Evolutionary conservation across 176 grass and related monocot genomes (phyloP), one percentile per base, ranked within the genome.

Genomic region (Oryza meridionalis): DNA sequence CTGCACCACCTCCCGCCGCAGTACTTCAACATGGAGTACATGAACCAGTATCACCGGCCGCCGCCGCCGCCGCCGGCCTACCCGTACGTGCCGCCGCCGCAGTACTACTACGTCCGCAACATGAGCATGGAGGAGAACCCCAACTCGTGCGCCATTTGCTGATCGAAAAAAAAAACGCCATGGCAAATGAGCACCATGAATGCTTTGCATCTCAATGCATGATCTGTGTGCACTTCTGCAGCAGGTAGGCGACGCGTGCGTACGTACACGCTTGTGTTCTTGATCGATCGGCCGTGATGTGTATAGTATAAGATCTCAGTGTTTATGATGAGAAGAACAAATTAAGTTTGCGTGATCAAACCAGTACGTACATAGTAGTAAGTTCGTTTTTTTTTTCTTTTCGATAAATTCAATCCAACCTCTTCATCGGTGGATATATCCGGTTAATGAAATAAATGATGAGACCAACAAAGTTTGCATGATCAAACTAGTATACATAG

Each of bases 61-160:
- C 68, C 51, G 45, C 80, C 65, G 51, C 51, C 70, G 8, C 46
- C 72, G 78, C 11, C 62, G 15, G 19, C 58, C 0, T 84, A 92
- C 69, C 72, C 85, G 17, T 84, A 88, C 63, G 19, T 70, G 43
- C 77, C 70, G 47, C 62, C 78, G 24, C 91, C 80, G 7, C 79
- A 40, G 29, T 73, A 91, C 66, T 89, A 89, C 50, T 95, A 92
- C 80, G 50, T 84, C 7, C 82, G 85, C 2, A 87, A 90, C 84
- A 87, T 87, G 84, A 94, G 90, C 79, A 86, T 86, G 68, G 92
- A 97, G 65, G 95, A 97, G 81, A 97, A 97, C 83, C 95, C 95
- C 0, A 94, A 97, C 88, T 86, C 88, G 2, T 97, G 95, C 78
- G 53, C 31, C 75, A 97, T 97, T 25, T 93, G 63, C 50, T 96